Evolutionary conservation across 257 asterid genomes (phyloP), one percentile per base, ranked within the genome.

Genomic region (Datura wrightii): DNA sequence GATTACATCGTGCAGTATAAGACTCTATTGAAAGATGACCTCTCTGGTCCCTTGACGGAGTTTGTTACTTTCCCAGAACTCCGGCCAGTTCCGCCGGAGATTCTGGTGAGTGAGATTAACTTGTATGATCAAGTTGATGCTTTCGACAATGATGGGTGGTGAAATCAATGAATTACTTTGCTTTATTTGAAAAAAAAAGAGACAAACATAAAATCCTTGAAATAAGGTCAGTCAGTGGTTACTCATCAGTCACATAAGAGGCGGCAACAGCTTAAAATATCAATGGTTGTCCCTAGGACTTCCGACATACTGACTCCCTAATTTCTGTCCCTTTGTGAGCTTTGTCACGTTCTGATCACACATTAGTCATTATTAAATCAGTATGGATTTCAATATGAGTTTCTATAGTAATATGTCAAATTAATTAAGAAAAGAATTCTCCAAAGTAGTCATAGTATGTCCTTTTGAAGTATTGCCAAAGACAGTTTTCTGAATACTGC

Each of bases 101-200:
- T 83, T 9, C 19, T 3, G 54, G 70, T 76, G 84, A 82, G 9
- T 1, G 37, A 11, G 3, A 87, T 79, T 79, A 24, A 52, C 15
- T 3, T 60, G 66, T 1, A 82, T 81, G 90, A 90, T 8, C 48
- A 54, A 36, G 92, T 85, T 7, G 93, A 90, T 74, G 91, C 80
- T 6, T 90, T 76, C 50, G 89, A 83, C 31, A 70, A 90, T 48
- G 92, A 86, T 8, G 93, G 93, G 5, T 90, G 93, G 92, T 90
- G 92, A 24, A 74, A 24, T 48, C 24, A 65, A 36, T 65, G 46
- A 13, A 65, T 13, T 34, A 62, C 70, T 10, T 36, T 65, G 19
- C 72, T 36, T 65, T 11, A 2, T 5, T 65, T 18, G 10, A 3
- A 14, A 18, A 34, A 65, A 36, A 34, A 24, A 24, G n/a, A 24